Conservation (phyloP, 768 basidiomycete species). For the Tephrocybe sp. region DNA sequence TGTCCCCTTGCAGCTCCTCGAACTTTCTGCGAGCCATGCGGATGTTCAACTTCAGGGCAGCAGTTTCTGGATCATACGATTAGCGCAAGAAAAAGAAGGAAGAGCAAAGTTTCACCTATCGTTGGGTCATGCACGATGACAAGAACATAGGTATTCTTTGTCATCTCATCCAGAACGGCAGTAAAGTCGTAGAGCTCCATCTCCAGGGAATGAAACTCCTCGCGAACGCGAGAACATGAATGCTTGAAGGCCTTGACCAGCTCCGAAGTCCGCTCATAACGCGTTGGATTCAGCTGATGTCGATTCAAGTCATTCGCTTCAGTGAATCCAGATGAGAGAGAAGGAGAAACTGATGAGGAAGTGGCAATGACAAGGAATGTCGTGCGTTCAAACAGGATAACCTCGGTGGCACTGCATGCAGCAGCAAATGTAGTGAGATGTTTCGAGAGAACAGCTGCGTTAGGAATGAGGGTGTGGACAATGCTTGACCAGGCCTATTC, state of each 20-base stretch:
- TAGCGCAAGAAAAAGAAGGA: not conserved
- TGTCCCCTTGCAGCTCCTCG: slow-evolving; percentile 83
- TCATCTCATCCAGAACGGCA: slow-evolving; percentile 90
- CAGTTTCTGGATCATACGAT: slow-evolving; percentile 63
- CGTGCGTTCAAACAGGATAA: slow-evolving; percentile 94
- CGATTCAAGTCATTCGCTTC: slow-evolving; percentile 30
- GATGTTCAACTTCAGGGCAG: slow-evolving; percentile 86
- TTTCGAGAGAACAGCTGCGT: slow-evolving; percentile 82
- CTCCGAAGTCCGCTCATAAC: slow-evolving; percentile 88
- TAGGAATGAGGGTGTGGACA: slow-evolving; percentile 95
- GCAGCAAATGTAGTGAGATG: slow-evolving; percentile 87
- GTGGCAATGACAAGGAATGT: slow-evolving; percentile 98
- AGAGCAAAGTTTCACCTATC: slow-evolving; percentile 56
- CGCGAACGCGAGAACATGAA: slow-evolving; percentile 80
- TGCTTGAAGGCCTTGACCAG: slow-evolving; percentile 96
- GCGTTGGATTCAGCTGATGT: slow-evolving; percentile 60
- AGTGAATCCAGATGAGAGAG: slow-evolving; percentile 24
- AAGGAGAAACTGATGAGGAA: slow-evolving; percentile 42
- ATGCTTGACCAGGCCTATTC: slow-evolving; percentile 95
- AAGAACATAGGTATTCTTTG: slow-evolving; percentile 90
- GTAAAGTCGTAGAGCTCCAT: slow-evolving; percentile 86
- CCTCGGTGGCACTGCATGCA: slow-evolving; percentile 89
- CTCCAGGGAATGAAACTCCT: slow-evolving; percentile 85
- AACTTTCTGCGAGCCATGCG: slow-evolving; percentile 85
- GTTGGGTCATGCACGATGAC: slow-evolving; percentile 87